These are phyloP conservation scores for Daldinia sp. DNA, from an alignment of 2,329 filamentous ascomycete genomes.

Conservation along the genomic window DNA sequence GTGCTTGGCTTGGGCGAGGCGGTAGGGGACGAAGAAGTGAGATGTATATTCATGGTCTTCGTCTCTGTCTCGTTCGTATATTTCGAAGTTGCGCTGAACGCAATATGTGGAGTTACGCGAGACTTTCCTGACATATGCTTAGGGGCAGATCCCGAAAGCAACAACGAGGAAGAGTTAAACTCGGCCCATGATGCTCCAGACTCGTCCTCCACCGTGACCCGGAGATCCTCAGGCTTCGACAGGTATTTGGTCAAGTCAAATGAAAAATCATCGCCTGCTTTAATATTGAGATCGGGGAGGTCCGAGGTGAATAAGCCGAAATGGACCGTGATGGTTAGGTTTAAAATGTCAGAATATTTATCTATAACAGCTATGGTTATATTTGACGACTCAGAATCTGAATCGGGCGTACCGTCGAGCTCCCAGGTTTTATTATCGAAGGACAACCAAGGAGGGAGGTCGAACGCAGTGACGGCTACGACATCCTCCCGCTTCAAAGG, in stretches of 20 bases:
- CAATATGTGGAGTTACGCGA: constrained; percentile 25
- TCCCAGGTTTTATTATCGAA: constrained; percentile 69
- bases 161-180: constrained; percentile 41
- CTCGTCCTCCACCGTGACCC: constrained; percentile 38
- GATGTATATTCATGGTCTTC: constrained; percentile 38
- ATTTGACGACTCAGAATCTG: constrained; percentile 65
- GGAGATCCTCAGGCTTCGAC: constrained; percentile 38
- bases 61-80: constrained; percentile 37
- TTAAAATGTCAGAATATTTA: constrained; percentile 65
- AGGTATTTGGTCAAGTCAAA: constrained; percentile 46
- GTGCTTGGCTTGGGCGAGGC: constrained; percentile 22
- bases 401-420: constrained; percentile 70
- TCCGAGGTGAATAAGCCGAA: constrained; percentile 44
- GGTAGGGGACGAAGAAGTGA: constrained; percentile 25
- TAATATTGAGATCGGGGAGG: constrained; percentile 43
- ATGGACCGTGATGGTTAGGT: constrained; percentile 57
- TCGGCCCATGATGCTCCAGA: constrained; percentile 45
- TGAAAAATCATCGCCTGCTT: constrained; percentile 42
- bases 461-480: constrained; percentile 56
- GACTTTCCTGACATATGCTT: constrained; percentile 13
- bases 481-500: constrained; percentile 60
- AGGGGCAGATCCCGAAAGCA: constrained; percentile 43
- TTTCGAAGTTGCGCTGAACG: constrained; percentile 40
- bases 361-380: constrained; percentile 69
- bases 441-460: constrained; percentile 73